These are phyloP conservation scores for Shiraia sp. DNA, from an alignment of 2,329 filamentous ascomycete genomes.

Conservation along the genomic window DNA sequence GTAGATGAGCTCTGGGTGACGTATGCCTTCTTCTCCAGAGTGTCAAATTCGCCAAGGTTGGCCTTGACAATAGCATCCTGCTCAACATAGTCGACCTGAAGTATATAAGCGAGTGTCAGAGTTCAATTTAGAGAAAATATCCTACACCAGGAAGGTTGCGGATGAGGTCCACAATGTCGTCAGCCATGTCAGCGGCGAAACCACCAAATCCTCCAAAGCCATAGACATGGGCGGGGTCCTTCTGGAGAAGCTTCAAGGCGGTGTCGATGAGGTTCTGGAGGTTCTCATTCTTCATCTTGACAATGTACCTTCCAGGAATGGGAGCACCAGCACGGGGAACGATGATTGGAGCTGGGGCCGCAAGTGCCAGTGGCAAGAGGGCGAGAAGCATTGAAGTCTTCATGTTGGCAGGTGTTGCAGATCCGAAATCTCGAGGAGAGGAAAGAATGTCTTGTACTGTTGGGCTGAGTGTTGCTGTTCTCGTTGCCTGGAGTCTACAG, in stretches of 20 bases:
- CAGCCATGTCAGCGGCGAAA: constrained; percentile 42
- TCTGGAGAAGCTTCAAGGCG: constrained; percentile 29
- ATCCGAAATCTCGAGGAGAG: constrained; percentile 18
- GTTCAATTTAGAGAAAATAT: neutral
- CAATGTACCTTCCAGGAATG: constrained; percentile 51
- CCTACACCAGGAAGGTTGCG: constrained; percentile 34
- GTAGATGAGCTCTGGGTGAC: constrained; percentile 45
- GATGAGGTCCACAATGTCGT: constrained; percentile 35
- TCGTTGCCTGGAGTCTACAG: constrained; percentile 28
- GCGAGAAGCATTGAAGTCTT: constrained; percentile 44
- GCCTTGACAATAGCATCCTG: constrained; percentile 44
- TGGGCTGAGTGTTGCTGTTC: constrained; percentile 28
- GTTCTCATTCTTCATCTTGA: constrained; percentile 49
- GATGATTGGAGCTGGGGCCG: constrained; percentile 45
- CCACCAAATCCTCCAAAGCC: constrained; percentile 45
- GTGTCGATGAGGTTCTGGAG: constrained; percentile 30
- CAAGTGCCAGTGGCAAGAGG: constrained; percentile 43
- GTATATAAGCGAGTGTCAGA: constrained; percentile 4
- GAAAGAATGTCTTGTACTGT: constrained; percentile 14
- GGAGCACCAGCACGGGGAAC: constrained; percentile 39
- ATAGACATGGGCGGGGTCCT: constrained; percentile 42
- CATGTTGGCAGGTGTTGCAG: constrained; percentile 40
- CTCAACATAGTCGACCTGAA: constrained; percentile 46
- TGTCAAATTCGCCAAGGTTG: constrained; percentile 22
- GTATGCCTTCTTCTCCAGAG: constrained; percentile 38